These are phyloP conservation scores for Akanthomyces lecanii DNA, from an alignment of 2,329 filamentous ascomycete species.

Conservation along the genomic window DNA sequence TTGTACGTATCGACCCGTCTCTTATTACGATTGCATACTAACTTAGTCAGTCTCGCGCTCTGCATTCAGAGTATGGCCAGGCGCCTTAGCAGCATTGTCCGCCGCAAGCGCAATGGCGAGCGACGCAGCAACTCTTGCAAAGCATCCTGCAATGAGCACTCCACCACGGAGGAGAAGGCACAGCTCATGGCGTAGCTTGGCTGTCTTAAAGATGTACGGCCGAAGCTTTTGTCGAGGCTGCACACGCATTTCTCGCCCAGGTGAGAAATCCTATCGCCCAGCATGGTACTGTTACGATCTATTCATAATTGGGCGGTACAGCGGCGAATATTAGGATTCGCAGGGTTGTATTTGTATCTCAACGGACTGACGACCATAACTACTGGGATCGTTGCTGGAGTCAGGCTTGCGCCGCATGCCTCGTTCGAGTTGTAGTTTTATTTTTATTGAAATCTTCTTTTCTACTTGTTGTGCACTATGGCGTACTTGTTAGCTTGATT, in stretches of 20 bases:
- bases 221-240: not conserved
- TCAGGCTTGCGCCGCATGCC: not conserved
- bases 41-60: conserved; percentile 54
- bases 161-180: conserved; percentile 45
- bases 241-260: not conserved
- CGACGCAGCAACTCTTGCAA: conserved; percentile 31
- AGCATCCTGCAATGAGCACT: conserved; percentile 34
- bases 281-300: not conserved
- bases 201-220: not conserved
- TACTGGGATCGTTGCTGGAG: not conserved
- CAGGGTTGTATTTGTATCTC: not conserved
- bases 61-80: conserved; percentile 58
- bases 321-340: not conserved
- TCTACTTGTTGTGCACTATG: not conserved
- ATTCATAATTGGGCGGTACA: not conserved
- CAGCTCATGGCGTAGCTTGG: conserved; percentile 39
- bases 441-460: not conserved
- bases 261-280: not conserved
- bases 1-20: conserved; percentile 41
- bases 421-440: not conserved
- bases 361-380: not conserved
- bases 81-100: conserved; percentile 52
- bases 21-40: conserved; percentile 22
- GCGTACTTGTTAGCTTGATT: not conserved
- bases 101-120: conserved; percentile 22